Evolutionary conservation across 1,284 basidiomycete genomes (phyloP), one percentile per base, ranked within the genome.

Genomic region (Schizophyllum commune): DNA sequence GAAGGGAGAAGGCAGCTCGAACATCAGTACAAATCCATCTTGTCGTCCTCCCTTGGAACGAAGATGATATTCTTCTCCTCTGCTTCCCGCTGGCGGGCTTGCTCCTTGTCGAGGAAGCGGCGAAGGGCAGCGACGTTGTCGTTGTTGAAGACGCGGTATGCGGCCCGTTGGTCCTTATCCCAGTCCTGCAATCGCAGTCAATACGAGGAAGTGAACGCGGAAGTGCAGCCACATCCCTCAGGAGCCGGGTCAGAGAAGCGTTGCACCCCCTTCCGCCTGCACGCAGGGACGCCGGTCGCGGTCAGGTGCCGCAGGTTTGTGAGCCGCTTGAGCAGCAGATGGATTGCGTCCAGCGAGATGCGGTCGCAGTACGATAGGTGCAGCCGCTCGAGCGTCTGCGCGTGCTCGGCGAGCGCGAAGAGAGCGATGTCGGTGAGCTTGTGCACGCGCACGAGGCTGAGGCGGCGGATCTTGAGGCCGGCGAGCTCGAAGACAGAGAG

Each of bases 361-460:
- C 88, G 83, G 65, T 91, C 87, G 76, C 95, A 98, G 72, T 94
- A 94, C 15, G 91, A 92, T 11, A 98, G 75, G 69, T 97, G 91
- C 55, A 97, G 82, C 13, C 94, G 84, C 69, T 95, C 91, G 62
- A 98, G 77, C 17, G 81, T 82, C 55, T 79, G 74, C 62, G 82
- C 72, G 78, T 92, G 82, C 66, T 86, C 90, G 66, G 82, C 80
- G 2, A 86, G 73, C 64, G 85, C 76, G 67, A 91, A 90, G 39
- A 88, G 70, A 6, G 81, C 85, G 66, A 85, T 83, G 70, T 88
- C 87, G 5, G 87, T 88, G 66, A 88, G 65, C 65, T 80, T 83
- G 13, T 83, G 81, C 8, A 89, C 78, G 59, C 93, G 86, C 54
- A 94, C 91, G 51, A 96, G 79, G 61, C 90, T 91, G 53, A 98